Evolutionary conservation across 352 stramenopile species (phyloP).

Genomic region (Globisporangium cylindrosporum): DNA sequence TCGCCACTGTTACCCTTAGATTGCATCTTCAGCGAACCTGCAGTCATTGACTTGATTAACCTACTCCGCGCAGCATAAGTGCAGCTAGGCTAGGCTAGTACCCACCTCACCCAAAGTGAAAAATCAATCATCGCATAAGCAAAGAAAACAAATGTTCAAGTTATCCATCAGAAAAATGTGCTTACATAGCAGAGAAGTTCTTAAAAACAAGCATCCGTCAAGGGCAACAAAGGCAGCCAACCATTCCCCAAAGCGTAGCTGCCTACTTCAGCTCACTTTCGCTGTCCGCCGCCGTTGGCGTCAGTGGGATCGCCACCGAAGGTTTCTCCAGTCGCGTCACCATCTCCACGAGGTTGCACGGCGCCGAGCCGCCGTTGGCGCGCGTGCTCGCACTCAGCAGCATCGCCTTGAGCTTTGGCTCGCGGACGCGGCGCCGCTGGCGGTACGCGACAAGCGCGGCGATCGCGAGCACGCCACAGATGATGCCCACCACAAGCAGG

Average conservation of each 20-base stretch:
- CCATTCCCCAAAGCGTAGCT: too few relatives aligned
- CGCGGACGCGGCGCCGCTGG: neutral
- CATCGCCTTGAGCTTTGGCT: neutral
- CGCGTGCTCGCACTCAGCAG: slow-evolving; percentile 2
- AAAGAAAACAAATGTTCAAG: too few relatives aligned
- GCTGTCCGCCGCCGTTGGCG: neutral
- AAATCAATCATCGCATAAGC: too few relatives aligned
- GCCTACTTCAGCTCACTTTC: neutral
- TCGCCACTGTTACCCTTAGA: neutral
- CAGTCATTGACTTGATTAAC: too few relatives aligned
- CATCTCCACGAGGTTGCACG: neutral
- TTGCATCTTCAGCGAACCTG: too few relatives aligned
- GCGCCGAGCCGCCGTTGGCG: neutral
- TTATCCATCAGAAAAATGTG: too few relatives aligned
- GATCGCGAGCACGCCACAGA: neutral
- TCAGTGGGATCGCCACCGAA: neutral
- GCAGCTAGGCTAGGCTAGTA: too few relatives aligned
- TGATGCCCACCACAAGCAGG: neutral
- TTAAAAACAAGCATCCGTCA: too few relatives aligned
- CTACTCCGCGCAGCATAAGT: too few relatives aligned
- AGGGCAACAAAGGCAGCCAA: too few relatives aligned
- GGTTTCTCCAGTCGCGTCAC: neutral
- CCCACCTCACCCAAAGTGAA: too few relatives aligned
- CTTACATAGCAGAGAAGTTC: too few relatives aligned
- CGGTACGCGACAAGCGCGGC: neutral